These are phyloP conservation scores for Epichloe sp. DNA, from an alignment of 2,329 filamentous ascomycete genomes.

Conservation along the genomic window DNA sequence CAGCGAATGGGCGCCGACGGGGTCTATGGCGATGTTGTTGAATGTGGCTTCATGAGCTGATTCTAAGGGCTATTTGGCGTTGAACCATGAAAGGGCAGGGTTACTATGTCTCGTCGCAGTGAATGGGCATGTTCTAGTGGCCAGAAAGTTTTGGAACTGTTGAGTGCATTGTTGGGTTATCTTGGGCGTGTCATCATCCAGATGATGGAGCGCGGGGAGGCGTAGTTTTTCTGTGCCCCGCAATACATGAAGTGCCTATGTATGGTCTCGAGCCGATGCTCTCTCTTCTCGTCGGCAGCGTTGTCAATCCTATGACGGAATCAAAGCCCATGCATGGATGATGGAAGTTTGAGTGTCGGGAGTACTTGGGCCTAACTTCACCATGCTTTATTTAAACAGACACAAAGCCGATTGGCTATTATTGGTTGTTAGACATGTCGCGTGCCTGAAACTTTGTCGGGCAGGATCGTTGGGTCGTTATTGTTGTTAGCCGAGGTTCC, in stretches of 20 bases:
- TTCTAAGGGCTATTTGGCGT: constrained; percentile 16
- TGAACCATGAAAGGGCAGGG: constrained; percentile 17
- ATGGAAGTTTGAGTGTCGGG: too few species aligned
- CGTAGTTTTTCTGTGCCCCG: background rate
- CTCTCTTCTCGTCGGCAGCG: background rate
- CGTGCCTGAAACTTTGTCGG: background rate
- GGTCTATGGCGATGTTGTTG: constrained; percentile 5
- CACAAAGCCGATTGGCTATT: too few species aligned
- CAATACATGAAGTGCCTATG: background rate
- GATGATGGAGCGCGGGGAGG: constrained; percentile 6
- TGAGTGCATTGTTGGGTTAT: constrained; percentile 17
- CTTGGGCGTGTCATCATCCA: constrained; percentile 7
- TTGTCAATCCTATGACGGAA: too few species aligned
- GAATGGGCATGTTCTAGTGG: constrained; percentile 17
- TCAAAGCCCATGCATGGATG: too few species aligned
- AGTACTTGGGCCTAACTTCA: too few species aligned
- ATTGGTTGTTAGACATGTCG: background rate
- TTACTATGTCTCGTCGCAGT: constrained; percentile 15
- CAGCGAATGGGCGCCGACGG: background rate
- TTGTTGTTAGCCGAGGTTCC: constrained; percentile 24
- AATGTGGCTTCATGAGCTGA: constrained; percentile 9
- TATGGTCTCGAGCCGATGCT: background rate
- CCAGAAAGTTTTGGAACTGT: constrained; percentile 11
- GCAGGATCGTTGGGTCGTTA: background rate
- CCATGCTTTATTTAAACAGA: too few species aligned